Evolutionary conservation across 768 basidiomycete genomes (phyloP), one percentile per base, ranked within the genome.

Genomic region (Porphyrellus cyaneotinctus): DNA sequence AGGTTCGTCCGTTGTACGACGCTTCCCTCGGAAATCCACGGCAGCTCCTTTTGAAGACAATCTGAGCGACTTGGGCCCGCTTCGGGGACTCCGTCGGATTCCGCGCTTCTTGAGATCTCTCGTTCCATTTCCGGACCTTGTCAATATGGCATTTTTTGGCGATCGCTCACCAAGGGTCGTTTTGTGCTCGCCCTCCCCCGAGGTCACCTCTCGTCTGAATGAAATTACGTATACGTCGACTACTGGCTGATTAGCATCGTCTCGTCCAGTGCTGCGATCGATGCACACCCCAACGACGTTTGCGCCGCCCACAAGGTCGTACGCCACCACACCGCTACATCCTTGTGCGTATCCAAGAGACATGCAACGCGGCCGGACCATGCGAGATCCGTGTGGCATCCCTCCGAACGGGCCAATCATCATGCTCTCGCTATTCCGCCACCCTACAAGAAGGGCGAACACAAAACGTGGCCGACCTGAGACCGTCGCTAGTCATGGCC

Each of bases 91-190:
- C 61, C 60, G 57, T 59, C 50, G 31, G 26, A 24, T 49, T 49
- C 57, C 51, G 61, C 49, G 26, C 24, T 59, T 61, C 50, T 44
- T 64, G 38, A 52, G 61, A 63, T 63, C 62, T 63, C 62, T 52
- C 52, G n/a, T 43, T 54, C 62, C 62, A 64, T 64, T 64, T 61
- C 51, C 54, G 62, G 52, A 43, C 51, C 50, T 37, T 49, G 47
- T 55, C 63, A 62, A 64, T 64, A 64, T 37, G 36, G 37, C 59
- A 49, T 26, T 42, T 47, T 55, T 53, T 53, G 63, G 62, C 56
- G 63, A 63, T 63, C 63, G 47, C 52, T 49, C 49, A 22, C 54
- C 42, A 56, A 52, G 35, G 30, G 41, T 57, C 54, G 11, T 28
- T 28, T 28, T 28, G 55, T 6, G 24, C 47, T 36, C 33, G n/a